A percentile compares a stretch with the other conserved stretches of the same genome.
These are phyloP conservation scores for Fusarium austroafricanum DNA, from an alignment of 2,329 filamentous ascomycete genomes.

Conservation along the genomic window DNA sequence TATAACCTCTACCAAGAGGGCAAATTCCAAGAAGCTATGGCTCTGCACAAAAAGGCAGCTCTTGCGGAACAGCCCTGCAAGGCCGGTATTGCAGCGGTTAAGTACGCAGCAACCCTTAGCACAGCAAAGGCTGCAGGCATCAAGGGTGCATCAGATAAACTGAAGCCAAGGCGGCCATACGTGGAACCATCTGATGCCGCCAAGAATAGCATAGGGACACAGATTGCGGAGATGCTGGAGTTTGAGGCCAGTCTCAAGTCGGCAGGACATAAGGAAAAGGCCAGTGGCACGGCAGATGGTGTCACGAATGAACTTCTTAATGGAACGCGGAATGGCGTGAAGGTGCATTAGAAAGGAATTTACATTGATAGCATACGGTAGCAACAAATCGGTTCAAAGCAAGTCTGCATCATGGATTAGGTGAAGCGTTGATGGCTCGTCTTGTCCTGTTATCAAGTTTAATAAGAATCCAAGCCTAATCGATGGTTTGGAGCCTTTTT, in stretches of 20 bases:
- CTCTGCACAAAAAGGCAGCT: conserved; percentile 70
- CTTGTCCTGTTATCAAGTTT: no score
- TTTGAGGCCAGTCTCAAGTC: conserved; percentile 50
- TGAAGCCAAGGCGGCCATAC: conserved; percentile 72
- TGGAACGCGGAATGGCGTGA: neutral
- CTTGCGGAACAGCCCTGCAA: conserved; percentile 75
- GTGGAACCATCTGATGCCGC: conserved; percentile 57
- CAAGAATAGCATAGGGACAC: conserved; percentile 55
- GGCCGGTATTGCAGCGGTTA: conserved; percentile 73
- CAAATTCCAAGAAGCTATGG: conserved; percentile 67
- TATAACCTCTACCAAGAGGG: conserved; percentile 71
- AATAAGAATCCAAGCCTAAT: no score
- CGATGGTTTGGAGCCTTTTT: no score
- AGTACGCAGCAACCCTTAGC: conserved; percentile 73
- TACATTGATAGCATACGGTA: neutral
- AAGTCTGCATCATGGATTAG: no score
- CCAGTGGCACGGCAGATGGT: neutral
- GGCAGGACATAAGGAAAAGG: neutral
- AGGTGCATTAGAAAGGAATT: neutral
- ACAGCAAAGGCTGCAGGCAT: conserved; percentile 71
- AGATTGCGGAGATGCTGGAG: conserved; percentile 56
- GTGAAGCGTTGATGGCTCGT: no score
- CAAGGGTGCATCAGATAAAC: conserved; percentile 65
- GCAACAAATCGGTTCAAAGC: neutral
- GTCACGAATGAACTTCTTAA: neutral